Base-by-base conservation (phyloP, 2,329 filamentous ascomycete genomes). In the Fusarium sororula region DNA sequence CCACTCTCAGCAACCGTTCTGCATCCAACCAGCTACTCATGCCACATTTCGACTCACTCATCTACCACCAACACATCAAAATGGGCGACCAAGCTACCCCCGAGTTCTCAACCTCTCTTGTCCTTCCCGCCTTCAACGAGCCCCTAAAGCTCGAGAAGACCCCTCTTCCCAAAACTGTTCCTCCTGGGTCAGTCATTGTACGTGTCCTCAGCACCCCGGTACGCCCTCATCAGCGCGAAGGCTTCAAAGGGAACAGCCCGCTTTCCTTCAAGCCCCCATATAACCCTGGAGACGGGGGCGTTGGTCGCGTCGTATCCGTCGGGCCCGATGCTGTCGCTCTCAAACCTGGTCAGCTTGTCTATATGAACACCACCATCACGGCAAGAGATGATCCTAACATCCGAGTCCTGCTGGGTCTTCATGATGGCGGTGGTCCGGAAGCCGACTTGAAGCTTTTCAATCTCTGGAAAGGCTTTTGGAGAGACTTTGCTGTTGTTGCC, bases 381-480 rank as follows among this genome's bases (percentile, higher is more conserved):
- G 66, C 66, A 2, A 41, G 73, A 50, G 73, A 75, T 24, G 69
- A 75, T 3, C 66, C 64, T 0, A 58, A 38, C 8, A 75, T 63
- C 1, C 30, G 57, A 12, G 70, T 75, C 6, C 38, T 75, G 0
- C 50, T 66, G 2, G 73, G 73, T 11, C 20, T 75, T 7, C 63
- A 73, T 13, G 63, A 75, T 2, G 70, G 73, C 0, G 62, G 48
- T 14, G 72, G 69, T 0, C 42, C 55, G 1, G 54, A 64, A n/a
- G 22, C 32, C 3, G 62, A 59, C 9, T 26, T 37, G 5, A 70
- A 75, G n/a, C 8, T 75, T 1, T 75, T 75, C 26, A 26, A 54
- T 5, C n/a, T 67, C 11, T 75, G 67, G 69, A 22, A 66, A 4
- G 73, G 73, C 1, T 66, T 69, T 17, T 75, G 73, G 73, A 68